A percentile compares a stretch with the other conserved stretches of the same genome.
These are phyloP conservation scores for Cordyceps pruinosa DNA, from an alignment of 2,329 filamentous ascomycete species.

Conservation along the genomic window DNA sequence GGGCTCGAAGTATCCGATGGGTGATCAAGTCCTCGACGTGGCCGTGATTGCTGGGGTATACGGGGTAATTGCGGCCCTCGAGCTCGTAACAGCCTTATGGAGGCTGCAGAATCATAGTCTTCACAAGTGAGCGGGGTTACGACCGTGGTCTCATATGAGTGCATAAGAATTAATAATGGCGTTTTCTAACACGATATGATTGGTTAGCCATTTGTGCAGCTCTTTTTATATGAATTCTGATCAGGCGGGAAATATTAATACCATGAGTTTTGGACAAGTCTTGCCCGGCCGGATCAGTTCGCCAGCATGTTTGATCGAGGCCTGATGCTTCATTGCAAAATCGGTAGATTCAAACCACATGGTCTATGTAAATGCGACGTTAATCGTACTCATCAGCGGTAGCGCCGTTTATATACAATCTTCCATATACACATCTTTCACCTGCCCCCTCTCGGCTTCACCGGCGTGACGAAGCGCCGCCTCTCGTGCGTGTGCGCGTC, in stretches of 20 bases:
- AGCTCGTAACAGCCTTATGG: not conserved
- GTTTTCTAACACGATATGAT: no score
- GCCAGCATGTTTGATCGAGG: no score
- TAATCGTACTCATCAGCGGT: not conserved
- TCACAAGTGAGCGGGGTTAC: not conserved
- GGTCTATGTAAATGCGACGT: not conserved
- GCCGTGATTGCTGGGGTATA: conserved; percentile 10
- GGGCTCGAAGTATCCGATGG: conserved; percentile 9
- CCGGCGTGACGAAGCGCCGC: conserved; percentile 5
- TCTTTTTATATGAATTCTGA: no score
- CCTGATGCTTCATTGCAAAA: no score
- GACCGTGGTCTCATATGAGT: no score
- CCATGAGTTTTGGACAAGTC: no score
- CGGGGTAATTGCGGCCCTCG: not conserved
- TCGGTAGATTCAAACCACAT: not conserved
- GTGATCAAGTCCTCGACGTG: conserved; percentile 9
- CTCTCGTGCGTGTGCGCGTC: not conserved
- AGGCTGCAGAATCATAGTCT: not conserved
- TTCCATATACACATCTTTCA: not conserved
- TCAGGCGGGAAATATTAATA: no score
- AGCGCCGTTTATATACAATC: not conserved
- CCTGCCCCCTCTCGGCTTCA: not conserved
- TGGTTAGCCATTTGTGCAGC: no score
- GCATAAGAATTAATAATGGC: no score
- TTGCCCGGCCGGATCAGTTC: no score